Percentiles rank a stretch among this genome's conserved stretches.
Evolutionary conservation across 805 yeast genomes (phyloP).

Genomic region (Candida chauliodis): DNA sequence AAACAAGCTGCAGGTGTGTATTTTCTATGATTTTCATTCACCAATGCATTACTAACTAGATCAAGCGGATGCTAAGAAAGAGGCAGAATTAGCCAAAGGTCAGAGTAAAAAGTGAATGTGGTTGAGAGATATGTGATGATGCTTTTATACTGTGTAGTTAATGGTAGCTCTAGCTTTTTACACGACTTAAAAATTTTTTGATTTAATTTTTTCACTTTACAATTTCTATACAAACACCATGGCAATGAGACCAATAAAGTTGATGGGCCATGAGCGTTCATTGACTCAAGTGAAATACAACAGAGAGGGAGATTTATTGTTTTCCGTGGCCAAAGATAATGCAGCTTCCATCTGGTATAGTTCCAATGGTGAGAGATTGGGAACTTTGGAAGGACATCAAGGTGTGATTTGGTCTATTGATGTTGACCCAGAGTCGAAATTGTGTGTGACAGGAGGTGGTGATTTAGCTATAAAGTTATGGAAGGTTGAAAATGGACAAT

Average conservation of each 20-base stretch:
- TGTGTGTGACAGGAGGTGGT: slow-evolving; percentile 85
- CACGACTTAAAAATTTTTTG: slow-evolving; percentile 7
- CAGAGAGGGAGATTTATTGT: slow-evolving; percentile 89
- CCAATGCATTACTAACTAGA: slow-evolving; percentile 5
- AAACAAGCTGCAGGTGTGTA: slow-evolving; percentile 83
- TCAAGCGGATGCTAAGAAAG: slow-evolving; percentile 49
- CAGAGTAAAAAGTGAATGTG: slow-evolving; percentile 11
- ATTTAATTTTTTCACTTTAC: slow-evolving; percentile 1
- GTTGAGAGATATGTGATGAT: too few relatives aligned
- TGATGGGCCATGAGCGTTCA: slow-evolving; percentile 97
- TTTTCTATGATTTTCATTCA: slow-evolving; percentile 3
- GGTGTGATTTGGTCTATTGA: slow-evolving; percentile 97
- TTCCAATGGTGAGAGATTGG: slow-evolving; percentile 93
- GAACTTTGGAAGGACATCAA: slow-evolving; percentile 77
- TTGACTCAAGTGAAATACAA: slow-evolving; percentile 94
- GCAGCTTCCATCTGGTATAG: slow-evolving; percentile 92
- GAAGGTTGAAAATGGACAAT: slow-evolving; percentile 76
- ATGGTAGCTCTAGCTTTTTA: slow-evolving; percentile 1
- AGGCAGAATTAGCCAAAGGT: slow-evolving; percentile 23
- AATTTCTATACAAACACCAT: neutral
- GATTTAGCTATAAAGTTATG: slow-evolving; percentile 84
- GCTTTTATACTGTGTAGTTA: neutral
- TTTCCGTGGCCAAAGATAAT: slow-evolving; percentile 89
- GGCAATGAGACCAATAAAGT: slow-evolving; percentile 49
- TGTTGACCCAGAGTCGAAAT: slow-evolving; percentile 64